Evolutionary conservation across 1,284 basidiomycete species (phyloP).

Genomic region (Irpex lacteus): DNA sequence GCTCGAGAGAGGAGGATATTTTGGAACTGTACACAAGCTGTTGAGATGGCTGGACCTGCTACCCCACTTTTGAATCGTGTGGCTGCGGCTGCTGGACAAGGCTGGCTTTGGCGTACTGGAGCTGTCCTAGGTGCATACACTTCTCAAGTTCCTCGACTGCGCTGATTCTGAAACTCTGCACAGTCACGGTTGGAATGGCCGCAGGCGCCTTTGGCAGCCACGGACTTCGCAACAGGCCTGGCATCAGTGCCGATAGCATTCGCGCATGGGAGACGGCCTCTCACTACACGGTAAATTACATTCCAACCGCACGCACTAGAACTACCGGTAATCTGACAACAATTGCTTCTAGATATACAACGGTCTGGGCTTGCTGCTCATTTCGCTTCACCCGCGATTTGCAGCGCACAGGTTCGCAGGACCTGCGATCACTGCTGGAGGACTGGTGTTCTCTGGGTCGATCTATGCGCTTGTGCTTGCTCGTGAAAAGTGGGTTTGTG

Average conservation of each 20-base stretch:
- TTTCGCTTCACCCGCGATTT: slow-evolving; percentile 73
- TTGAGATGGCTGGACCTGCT: slow-evolving; percentile 21
- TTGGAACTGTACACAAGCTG: background rate
- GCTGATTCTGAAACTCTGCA: too few relatives aligned
- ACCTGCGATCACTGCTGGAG: slow-evolving; percentile 63
- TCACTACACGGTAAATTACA: slow-evolving; percentile 54
- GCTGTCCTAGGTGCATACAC: slow-evolving; percentile 24
- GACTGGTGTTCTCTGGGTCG: slow-evolving; percentile 67
- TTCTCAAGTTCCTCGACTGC: background rate
- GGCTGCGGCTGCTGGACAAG: slow-evolving; percentile 16
- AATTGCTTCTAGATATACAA: slow-evolving; percentile 60
- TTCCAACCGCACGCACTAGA: background rate
- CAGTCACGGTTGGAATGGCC: slow-evolving; percentile 58
- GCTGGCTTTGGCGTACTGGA: slow-evolving; percentile 27
- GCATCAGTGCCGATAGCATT: slow-evolving; percentile 50
- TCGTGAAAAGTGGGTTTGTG: slow-evolving; percentile 45
- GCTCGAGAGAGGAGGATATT: background rate
- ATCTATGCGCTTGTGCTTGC: slow-evolving; percentile 66
- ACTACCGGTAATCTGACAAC: background rate
- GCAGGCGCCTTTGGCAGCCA: slow-evolving; percentile 73
- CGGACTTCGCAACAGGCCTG: slow-evolving; percentile 47
- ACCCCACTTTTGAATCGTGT: slow-evolving; percentile 26
- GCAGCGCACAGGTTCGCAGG: slow-evolving; percentile 65
- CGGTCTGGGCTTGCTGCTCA: slow-evolving; percentile 68
- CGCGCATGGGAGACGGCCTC: slow-evolving; percentile 64